phyloP scores from a whole-genome alignment of 345 rosid species.

The Eucalyptus fibrosa region DNA sequence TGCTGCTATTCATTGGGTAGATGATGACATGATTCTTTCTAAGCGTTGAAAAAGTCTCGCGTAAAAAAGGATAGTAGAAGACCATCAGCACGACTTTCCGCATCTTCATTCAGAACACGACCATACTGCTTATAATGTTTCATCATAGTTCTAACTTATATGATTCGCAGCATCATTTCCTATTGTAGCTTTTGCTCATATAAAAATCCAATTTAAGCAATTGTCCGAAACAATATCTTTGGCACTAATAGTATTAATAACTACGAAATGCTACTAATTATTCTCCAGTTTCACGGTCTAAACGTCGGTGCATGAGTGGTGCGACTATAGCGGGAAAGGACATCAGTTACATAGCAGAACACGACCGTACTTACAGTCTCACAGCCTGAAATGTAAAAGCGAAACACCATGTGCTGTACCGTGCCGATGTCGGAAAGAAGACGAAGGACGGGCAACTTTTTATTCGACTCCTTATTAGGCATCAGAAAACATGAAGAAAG shows the following conservation, averaged over 20 bases:
- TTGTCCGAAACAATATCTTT: background rate
- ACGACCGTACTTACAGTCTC: background rate
- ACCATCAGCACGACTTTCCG: background rate
- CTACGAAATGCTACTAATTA: background rate
- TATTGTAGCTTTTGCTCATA: background rate
- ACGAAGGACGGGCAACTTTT: background rate
- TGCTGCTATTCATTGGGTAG: background rate
- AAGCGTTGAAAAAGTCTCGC: background rate
- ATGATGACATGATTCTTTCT: background rate
- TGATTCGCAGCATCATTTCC: background rate
- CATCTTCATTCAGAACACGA: background rate
- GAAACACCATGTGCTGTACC: background rate
- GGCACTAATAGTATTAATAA: background rate
- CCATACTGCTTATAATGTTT: background rate
- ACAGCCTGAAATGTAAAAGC: background rate
- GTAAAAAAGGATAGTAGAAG: background rate
- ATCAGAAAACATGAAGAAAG: background rate
- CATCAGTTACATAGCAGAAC: background rate
- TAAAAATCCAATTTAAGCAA: background rate
- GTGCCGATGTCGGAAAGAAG: background rate
- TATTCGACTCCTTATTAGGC: background rate
- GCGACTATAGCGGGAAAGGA: background rate
- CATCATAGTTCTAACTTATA: background rate
- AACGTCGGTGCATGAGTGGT: background rate
- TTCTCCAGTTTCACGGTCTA: background rate